Percentiles rank a stretch among this genome's conserved stretches.
Conservation (phyloP, 2,329 filamentous ascomycete genomes). For the Ascosphaera pollenicola region DNA sequence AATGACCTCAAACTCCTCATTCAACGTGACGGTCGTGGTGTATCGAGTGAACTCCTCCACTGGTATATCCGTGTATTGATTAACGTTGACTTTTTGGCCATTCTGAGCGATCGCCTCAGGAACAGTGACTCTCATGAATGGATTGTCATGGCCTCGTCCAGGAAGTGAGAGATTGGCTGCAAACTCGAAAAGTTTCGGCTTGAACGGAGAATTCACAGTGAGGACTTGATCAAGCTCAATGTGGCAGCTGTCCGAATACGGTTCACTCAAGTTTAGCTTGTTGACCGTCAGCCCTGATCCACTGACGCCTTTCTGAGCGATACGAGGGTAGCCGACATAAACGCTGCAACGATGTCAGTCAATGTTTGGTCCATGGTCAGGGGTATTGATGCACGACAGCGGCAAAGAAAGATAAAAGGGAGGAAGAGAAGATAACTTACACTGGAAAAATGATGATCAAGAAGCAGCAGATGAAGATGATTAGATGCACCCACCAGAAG, state of each 20-base stretch:
- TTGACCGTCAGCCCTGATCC: constrained; percentile 28
- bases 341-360: constrained; percentile 17
- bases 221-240: constrained; percentile 27
- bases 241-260: constrained; percentile 25
- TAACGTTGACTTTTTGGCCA: constrained; percentile 19
- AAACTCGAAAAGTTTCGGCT: constrained; percentile 33
- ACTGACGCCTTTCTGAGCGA: constrained; percentile 32
- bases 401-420: background rate
- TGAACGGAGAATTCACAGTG: constrained; percentile 26
- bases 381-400: background rate
- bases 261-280: constrained; percentile 28
- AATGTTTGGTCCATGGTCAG: background rate
- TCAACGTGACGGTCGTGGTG: constrained; percentile 24
- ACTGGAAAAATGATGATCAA: constrained; percentile 33
- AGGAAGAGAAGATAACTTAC: constrained; percentile 19
- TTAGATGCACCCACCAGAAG: constrained; percentile 33
- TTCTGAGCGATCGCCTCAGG: constrained; percentile 23
- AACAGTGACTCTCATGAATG: constrained; percentile 25
- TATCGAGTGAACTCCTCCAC: constrained; percentile 27
- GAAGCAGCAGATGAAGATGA: constrained; percentile 27
- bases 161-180: constrained; percentile 28
- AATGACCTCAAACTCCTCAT: constrained; percentile 27
- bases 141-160: constrained; percentile 11
- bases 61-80: constrained; percentile 23
- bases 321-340: constrained; percentile 36